A percentile compares a stretch with the other conserved stretches of the same genome.
Evolutionary conservation across 2,329 filamentous ascomycete genomes (phyloP).

Genomic region (Apiospora koreana): DNA sequence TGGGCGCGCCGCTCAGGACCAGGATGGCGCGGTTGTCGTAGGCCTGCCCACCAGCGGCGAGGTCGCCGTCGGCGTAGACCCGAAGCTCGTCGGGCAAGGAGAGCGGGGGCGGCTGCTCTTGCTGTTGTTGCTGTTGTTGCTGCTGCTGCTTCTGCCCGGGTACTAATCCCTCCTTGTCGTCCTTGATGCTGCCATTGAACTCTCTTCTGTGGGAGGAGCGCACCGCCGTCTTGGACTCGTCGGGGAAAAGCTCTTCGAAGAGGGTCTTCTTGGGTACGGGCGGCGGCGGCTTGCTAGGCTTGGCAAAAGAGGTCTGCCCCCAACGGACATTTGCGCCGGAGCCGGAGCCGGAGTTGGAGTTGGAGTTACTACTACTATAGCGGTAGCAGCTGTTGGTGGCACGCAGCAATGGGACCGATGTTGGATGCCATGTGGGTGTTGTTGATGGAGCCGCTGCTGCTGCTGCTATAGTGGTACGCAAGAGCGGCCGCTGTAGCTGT

Average conservation of each 20-base stretch:
- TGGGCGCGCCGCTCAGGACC: constrained; percentile 59
- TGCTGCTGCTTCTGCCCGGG: no score
- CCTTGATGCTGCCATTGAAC: constrained; percentile 6
- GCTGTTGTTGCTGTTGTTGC: no score
- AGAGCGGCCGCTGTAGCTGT: constrained; percentile 33
- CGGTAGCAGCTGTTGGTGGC: constrained; percentile 22
- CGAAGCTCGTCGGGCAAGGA: constrained; percentile 7
- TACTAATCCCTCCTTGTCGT: no score
- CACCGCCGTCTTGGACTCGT: constrained; percentile 37
- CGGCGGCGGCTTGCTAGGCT: background rate
- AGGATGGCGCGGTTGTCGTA: constrained; percentile 43
- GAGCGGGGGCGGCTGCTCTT: background rate
- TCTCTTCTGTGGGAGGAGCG: constrained; percentile 15
- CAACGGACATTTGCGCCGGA: background rate
- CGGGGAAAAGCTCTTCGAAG: constrained; percentile 56
- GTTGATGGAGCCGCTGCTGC: constrained; percentile 20
- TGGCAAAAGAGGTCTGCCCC: no score
- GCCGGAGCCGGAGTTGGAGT: constrained; percentile 5
- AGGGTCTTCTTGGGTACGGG: constrained; percentile 27
- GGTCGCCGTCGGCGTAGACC: background rate
- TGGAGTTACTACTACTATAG: background rate
- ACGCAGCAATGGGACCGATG: background rate
- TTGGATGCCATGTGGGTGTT: constrained; percentile 17
- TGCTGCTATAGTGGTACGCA: constrained; percentile 27
- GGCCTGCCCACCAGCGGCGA: constrained; percentile 8